A percentile compares a stretch with the other conserved stretches of the same genome.
These are phyloP conservation scores for Melampsora medusae DNA, from an alignment of 1,284 basidiomycete species.

Conservation along the genomic window DNA sequence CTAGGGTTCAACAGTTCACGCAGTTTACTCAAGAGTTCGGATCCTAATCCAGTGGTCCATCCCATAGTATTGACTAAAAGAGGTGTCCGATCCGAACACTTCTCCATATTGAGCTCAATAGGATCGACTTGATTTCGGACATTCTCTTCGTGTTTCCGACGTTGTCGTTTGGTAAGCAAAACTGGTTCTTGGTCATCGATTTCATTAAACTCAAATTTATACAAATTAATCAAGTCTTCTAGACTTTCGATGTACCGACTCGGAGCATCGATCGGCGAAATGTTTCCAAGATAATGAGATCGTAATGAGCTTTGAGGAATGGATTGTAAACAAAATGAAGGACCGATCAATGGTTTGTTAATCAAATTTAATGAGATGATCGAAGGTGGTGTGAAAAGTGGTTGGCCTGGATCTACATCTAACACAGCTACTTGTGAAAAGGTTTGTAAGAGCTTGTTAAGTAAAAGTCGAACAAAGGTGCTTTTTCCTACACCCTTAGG, in stretches of 20 bases:
- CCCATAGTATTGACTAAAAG: constrained; percentile 43
- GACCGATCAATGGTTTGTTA: constrained; percentile 23
- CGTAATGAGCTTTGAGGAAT: constrained; percentile 4
- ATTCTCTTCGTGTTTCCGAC: not conserved
- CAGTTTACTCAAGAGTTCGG: constrained; percentile 30
- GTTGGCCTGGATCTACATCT: constrained; percentile 43
- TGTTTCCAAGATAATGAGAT: constrained; percentile 34
- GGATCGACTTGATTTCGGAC: not conserved
- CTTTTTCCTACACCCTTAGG: constrained; percentile 33
- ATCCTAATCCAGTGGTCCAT: constrained; percentile 33
- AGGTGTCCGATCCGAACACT: constrained; percentile 14
- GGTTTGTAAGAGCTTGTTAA: constrained; percentile 22
- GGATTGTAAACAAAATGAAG: constrained; percentile 27
- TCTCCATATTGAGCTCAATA: not conserved
- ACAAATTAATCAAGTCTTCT: constrained; percentile 24
- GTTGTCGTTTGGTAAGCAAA: not conserved
- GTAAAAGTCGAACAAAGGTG: constrained; percentile 24
- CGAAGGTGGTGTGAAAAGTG: constrained; percentile 32
- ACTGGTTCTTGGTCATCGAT: not conserved
- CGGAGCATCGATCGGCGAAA: constrained; percentile 32
- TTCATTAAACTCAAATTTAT: not conserved
- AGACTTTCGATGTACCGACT: constrained; percentile 7
- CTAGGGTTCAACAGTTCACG: constrained; percentile 21
- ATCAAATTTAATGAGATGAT: constrained; percentile 29
- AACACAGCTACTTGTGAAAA: constrained; percentile 32